These are phyloP conservation scores for Viola odorata DNA, from an alignment of 345 rosid genomes.

Conservation along the genomic window DNA sequence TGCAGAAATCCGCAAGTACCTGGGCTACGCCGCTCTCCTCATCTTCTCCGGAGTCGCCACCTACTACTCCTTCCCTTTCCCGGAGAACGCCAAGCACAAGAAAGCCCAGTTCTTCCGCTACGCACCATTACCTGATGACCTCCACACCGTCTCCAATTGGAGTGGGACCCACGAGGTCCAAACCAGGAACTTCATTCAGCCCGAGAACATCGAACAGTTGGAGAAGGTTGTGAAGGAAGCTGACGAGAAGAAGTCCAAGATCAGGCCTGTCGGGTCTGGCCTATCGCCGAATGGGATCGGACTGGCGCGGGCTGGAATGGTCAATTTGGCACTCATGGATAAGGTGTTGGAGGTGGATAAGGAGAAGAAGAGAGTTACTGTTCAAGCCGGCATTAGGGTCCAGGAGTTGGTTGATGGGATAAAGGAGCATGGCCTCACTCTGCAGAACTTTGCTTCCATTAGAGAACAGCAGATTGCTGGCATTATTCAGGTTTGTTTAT, in stretches of 20 bases:
- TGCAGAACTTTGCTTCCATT: slow-evolving; percentile 92
- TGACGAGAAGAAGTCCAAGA: slow-evolving; percentile 46
- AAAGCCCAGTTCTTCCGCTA: slow-evolving; percentile 86
- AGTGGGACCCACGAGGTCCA: slow-evolving; percentile 98
- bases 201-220: slow-evolving; percentile 59
- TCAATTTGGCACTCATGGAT: slow-evolving; percentile 81
- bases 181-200: slow-evolving; percentile 82
- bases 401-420: slow-evolving; percentile 85
- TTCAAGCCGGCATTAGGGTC: slow-evolving; percentile 87
- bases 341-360: slow-evolving; percentile 72
- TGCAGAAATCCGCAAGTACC: slow-evolving; percentile 64
- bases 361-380: slow-evolving; percentile 74
- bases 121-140: slow-evolving; percentile 91
- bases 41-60: slow-evolving; percentile 76
- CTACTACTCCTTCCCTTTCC: slow-evolving; percentile 83
- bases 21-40: slow-evolving; percentile 79
- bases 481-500: slow-evolving; percentile 63
- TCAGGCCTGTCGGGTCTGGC: slow-evolving; percentile 93
- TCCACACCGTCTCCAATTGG: slow-evolving; percentile 93
- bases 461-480: slow-evolving; percentile 99
- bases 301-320: slow-evolving; percentile 83
- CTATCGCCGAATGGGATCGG: slow-evolving; percentile 91
- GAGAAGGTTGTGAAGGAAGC: slow-evolving; percentile 62
- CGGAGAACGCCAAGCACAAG: slow-evolving; percentile 76
- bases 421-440: slow-evolving; percentile 69